Conservation (phyloP, 345 rosid species). For the Citrus glauca region DNA sequence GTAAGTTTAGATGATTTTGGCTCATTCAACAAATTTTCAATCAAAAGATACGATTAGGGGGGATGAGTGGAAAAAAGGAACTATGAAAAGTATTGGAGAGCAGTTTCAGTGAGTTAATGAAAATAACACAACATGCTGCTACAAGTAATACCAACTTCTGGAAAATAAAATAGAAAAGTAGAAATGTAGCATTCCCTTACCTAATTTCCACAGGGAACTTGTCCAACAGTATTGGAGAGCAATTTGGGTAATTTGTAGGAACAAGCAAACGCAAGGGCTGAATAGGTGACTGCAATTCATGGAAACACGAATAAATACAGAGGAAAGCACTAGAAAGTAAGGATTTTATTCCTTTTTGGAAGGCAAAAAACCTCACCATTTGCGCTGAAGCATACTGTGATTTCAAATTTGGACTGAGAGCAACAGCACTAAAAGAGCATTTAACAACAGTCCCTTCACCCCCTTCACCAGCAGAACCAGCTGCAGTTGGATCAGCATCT, state of each 20-base stretch:
- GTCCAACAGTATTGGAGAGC: conserved; percentile 70
- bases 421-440: conserved; percentile 73
- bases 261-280: conserved; percentile 73
- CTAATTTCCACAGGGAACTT: conserved; percentile 74
- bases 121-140: background rate
- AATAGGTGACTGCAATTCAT: conserved; percentile 61
- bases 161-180: background rate
- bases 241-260: conserved; percentile 73
- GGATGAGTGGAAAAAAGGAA: background rate
- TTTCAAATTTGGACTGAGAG: conserved; percentile 66
- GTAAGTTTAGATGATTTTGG: background rate
- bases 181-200: conserved; percentile 25
- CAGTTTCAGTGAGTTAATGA: background rate
- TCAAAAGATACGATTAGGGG: background rate
- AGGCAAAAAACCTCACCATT: conserved; percentile 37
- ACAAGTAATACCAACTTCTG: background rate
- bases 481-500: conserved; percentile 49
- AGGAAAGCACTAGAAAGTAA: background rate
- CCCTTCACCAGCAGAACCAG: conserved; percentile 48
- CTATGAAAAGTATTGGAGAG: background rate
- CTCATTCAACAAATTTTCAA: background rate
- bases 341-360: background rate
- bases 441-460: conserved; percentile 68
- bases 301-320: background rate
- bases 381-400: conserved; percentile 64